These are phyloP conservation scores for Lentinula sp. DNA, from an alignment of 768 basidiomycete species.

Conservation along the genomic window DNA sequence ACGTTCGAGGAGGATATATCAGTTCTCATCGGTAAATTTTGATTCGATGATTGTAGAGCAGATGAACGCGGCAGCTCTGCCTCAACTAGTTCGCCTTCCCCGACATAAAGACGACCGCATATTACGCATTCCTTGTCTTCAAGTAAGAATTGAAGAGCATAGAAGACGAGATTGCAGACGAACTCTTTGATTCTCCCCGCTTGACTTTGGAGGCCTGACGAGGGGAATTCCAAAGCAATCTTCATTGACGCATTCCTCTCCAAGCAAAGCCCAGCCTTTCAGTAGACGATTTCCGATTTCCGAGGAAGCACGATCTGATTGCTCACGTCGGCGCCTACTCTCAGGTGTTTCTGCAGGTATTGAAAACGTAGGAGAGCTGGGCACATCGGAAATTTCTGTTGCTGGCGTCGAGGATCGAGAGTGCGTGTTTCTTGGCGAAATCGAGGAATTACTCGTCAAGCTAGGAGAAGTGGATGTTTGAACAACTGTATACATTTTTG, in stretches of 20 bases:
- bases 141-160: constrained; percentile 3
- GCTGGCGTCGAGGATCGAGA: constrained; percentile 73
- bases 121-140: constrained; percentile 69
- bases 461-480: constrained; percentile 15
- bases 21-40: not conserved
- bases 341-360: constrained; percentile 64
- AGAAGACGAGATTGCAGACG: not conserved
- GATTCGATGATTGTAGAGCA: not conserved
- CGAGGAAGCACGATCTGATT: constrained; percentile 74
- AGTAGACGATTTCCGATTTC: constrained; percentile 75
- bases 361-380: constrained; percentile 59
- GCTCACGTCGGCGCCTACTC: constrained; percentile 61
- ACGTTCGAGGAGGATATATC: not conserved
- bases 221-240: constrained; percentile 80
- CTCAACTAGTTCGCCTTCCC: constrained; percentile 43
- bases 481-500: not conserved
- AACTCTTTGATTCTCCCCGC: constrained; percentile 64
- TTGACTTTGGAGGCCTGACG: constrained; percentile 64
- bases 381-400: constrained; percentile 61
- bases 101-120: constrained; percentile 57
- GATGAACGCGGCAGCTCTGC: constrained; percentile 38
- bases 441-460: constrained; percentile 38
- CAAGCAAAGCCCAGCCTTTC: constrained; percentile 84
- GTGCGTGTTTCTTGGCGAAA: constrained; percentile 26
- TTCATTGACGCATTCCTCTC: constrained; percentile 69